Percentiles rank a stretch among this genome's conserved stretches.
Evolutionary conservation across 352 stramenopile species (phyloP).

Genomic region (Phytophthora parvispora): DNA sequence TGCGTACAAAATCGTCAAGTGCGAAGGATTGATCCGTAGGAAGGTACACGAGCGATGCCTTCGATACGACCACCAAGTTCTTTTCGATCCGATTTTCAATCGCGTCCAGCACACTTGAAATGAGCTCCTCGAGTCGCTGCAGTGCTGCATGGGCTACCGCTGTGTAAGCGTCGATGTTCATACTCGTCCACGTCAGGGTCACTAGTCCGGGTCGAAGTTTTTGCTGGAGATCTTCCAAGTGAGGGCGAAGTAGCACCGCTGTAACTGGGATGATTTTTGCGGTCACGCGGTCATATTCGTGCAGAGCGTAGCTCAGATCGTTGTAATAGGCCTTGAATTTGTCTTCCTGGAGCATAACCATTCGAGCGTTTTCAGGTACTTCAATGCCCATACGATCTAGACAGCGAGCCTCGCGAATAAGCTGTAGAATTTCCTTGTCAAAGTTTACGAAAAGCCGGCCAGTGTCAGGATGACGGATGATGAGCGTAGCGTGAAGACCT

Average conservation of each 20-base stretch:
- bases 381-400: slow-evolving; percentile 87
- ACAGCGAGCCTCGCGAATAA: slow-evolving; percentile 90
- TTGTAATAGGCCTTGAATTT: slow-evolving; percentile 92
- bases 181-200: slow-evolving; percentile 92
- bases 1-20: slow-evolving; percentile 89
- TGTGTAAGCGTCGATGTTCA: slow-evolving; percentile 92
- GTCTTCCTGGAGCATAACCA: slow-evolving; percentile 89
- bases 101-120: slow-evolving; percentile 84
- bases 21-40: slow-evolving; percentile 86
- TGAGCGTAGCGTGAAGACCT: slow-evolving; percentile 84
- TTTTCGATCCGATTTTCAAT: slow-evolving; percentile 90
- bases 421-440: slow-evolving; percentile 89
- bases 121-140: slow-evolving; percentile 83
- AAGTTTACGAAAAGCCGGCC: slow-evolving; percentile 91
- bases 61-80: slow-evolving; percentile 85
- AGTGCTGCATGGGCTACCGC: slow-evolving; percentile 67
- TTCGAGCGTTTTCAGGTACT: slow-evolving; percentile 84
- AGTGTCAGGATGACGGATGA: slow-evolving; percentile 84
- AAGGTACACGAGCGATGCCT: slow-evolving; percentile 81
- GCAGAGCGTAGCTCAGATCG: slow-evolving; percentile 81
- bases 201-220: slow-evolving; percentile 85
- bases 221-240: slow-evolving; percentile 80
- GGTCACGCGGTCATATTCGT: slow-evolving; percentile 85
- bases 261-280: slow-evolving; percentile 83
- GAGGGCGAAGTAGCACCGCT: slow-evolving; percentile 59